Conservation (phyloP, 2,329 filamentous ascomycete genomes). For the Talaromyces sp. region DNA sequence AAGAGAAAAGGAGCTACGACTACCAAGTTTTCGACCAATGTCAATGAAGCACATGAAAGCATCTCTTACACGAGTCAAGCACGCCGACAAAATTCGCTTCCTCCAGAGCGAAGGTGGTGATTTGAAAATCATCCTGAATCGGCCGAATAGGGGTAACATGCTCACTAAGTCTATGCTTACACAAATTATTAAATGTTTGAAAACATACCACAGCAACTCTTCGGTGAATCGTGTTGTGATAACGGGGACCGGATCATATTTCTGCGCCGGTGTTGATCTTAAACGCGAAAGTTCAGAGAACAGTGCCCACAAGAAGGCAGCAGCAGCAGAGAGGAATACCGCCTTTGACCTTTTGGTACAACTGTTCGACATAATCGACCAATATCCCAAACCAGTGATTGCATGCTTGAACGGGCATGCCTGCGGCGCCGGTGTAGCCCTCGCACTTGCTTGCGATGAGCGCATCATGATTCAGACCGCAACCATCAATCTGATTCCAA, state of each 20-base stretch:
- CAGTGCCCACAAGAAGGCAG: not conserved
- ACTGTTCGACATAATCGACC: slow-evolving; percentile 40
- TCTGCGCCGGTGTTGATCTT: slow-evolving; percentile 43
- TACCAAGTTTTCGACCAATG: slow-evolving; percentile 5
- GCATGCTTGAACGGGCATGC: slow-evolving; percentile 43
- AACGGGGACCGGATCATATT: slow-evolving; percentile 36
- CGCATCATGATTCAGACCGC: slow-evolving; percentile 23
- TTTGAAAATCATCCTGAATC: slow-evolving; percentile 32
- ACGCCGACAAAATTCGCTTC: slow-evolving; percentile 26
- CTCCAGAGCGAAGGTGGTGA: slow-evolving; percentile 29
- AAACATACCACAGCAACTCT: slow-evolving; percentile 22
- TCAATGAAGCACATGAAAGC: slow-evolving; percentile 1
- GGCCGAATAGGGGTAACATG: slow-evolving; percentile 40
- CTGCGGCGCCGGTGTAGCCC: slow-evolving; percentile 45
- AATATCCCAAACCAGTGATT: slow-evolving; percentile 41
- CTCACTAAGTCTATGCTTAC: slow-evolving; percentile 38
- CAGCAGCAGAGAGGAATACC: slow-evolving; percentile 21
- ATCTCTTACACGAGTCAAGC: not conserved
- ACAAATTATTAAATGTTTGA: slow-evolving; percentile 30
- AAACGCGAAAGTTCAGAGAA: slow-evolving; percentile 12
- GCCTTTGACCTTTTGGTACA: slow-evolving; percentile 22
- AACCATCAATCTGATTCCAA: slow-evolving; percentile 38
- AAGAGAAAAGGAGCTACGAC: not conserved
- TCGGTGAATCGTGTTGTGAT: slow-evolving; percentile 37
- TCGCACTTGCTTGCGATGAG: slow-evolving; percentile 45